Percentiles rank a stretch among this genome's conserved stretches.
phyloP scores from a whole-genome alignment of 2,329 filamentous ascomycete genomes.

The Ophiostoma perfectum region DNA sequence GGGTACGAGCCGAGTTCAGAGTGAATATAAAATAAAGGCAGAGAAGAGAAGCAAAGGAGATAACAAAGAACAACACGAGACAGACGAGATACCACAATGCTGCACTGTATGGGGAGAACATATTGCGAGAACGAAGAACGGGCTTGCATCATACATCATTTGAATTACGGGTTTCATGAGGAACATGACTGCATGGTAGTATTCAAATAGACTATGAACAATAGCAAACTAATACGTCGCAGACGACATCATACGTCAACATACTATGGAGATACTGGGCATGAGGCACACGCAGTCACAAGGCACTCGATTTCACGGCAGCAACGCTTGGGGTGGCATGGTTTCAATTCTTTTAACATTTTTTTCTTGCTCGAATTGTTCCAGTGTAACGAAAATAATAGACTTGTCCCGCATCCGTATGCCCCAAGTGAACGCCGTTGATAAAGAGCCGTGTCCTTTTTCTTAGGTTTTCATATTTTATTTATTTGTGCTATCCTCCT shows the following conservation, averaged over 20 bases:
- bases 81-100: not conserved
- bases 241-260: not conserved
- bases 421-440: slow-evolving; percentile 15
- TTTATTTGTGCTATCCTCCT: slow-evolving; percentile 13
- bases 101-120: not conserved
- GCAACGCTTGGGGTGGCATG: not conserved
- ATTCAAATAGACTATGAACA: no score
- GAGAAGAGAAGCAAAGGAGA: not conserved
- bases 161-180: no score
- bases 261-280: not conserved
- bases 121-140: not conserved
- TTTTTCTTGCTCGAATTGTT: slow-evolving; percentile 14
- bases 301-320: not conserved
- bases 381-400: slow-evolving; percentile 5
- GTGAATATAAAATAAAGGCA: not conserved
- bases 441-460: slow-evolving; percentile 8
- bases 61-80: not conserved
- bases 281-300: not conserved
- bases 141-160: not conserved
- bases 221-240: no score
- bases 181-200: no score
- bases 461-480: slow-evolving; percentile 5
- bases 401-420: slow-evolving; percentile 15
- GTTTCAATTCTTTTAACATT: slow-evolving; percentile 18
- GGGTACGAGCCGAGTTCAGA: not conserved